These are phyloP conservation scores for Leccinum subgranulosum DNA, from an alignment of 768 basidiomycete genomes.

Conservation along the genomic window DNA sequence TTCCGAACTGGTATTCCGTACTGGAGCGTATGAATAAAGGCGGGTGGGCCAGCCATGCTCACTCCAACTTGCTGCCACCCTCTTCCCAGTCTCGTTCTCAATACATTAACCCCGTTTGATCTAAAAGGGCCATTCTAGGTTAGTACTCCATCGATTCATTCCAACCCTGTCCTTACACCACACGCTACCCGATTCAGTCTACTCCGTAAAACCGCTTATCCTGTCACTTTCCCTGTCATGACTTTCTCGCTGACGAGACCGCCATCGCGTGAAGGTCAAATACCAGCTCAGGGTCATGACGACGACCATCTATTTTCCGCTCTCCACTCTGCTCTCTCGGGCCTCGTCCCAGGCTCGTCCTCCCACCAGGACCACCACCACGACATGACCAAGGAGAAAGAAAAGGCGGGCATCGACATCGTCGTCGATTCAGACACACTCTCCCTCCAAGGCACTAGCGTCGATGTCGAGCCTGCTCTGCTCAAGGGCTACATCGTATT, in stretches of 20 bases:
- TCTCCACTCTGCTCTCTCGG: slow-evolving; percentile 38
- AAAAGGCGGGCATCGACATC: slow-evolving; percentile 67
- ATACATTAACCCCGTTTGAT: not conserved
- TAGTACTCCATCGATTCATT: not conserved
- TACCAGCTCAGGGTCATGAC: slow-evolving; percentile 24
- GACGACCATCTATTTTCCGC: slow-evolving; percentile 36
- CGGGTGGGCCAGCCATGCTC: not conserved
- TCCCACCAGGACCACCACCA: slow-evolving; percentile 21
- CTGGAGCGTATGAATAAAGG: not conserved
- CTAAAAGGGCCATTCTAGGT: not conserved
- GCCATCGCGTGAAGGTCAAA: slow-evolving; percentile 21
- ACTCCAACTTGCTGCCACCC: not conserved
- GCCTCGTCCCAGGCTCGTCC: slow-evolving; percentile 24
- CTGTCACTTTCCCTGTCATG: slow-evolving; percentile 26
- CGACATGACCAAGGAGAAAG: slow-evolving; percentile 46
- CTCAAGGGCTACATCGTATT: slow-evolving; percentile 82
- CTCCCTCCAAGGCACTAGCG: slow-evolving; percentile 73
- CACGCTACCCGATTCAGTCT: slow-evolving; percentile 4
- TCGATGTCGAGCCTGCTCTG: slow-evolving; percentile 77
- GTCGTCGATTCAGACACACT: slow-evolving; percentile 68
- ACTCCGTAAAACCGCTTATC: slow-evolving; percentile 3
- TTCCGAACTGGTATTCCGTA: not conserved
- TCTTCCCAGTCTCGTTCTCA: not conserved
- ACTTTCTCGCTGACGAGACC: slow-evolving; percentile 34
- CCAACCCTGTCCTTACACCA: not conserved